Conservation (phyloP, 2,329 filamentous ascomycete species). For the Phoma sp. region DNA sequence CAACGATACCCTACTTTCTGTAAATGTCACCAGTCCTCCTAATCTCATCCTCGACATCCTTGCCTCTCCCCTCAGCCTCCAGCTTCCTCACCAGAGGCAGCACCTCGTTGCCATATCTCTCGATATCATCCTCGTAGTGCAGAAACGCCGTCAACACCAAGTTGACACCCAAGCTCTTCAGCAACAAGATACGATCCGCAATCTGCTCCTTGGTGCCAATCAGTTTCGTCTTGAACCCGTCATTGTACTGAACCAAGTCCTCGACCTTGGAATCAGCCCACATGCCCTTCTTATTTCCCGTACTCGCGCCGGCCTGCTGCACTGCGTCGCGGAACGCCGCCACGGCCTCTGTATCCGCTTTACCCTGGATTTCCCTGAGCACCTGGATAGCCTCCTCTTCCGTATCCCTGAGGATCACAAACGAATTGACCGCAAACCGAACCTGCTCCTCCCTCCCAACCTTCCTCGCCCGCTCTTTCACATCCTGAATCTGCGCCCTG, state of each 20-base stretch:
- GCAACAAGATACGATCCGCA: constrained; percentile 56
- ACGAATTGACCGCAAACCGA: constrained; percentile 59
- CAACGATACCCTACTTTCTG: constrained; percentile 21
- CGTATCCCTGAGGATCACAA: constrained; percentile 58
- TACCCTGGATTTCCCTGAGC: constrained; percentile 60
- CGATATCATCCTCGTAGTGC: constrained; percentile 61
- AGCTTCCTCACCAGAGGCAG: constrained; percentile 56
- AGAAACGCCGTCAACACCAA: constrained; percentile 57
- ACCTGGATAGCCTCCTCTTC: constrained; percentile 59
- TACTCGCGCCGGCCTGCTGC: constrained; percentile 58
- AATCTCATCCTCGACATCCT: constrained; percentile 56
- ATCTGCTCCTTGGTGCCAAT: constrained; percentile 61
- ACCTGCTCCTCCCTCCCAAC: constrained; percentile 54
- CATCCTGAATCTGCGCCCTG: constrained; percentile 57
- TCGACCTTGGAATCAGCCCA: constrained; percentile 61
- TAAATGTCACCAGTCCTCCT: constrained; percentile 58
- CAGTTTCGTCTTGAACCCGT: constrained; percentile 63
- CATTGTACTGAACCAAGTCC: constrained; percentile 62
- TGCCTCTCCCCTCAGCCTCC: constrained; percentile 57
- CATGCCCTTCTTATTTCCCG: constrained; percentile 59
- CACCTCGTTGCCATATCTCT: constrained; percentile 56
- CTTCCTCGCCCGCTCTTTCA: constrained; percentile 55
- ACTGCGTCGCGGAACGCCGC: constrained; percentile 58
- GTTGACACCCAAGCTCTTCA: constrained; percentile 55
- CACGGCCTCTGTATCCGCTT: constrained; percentile 59